These are phyloP conservation scores for Alternaria solani DNA, from an alignment of 2,329 filamentous ascomycete genomes.

Conservation along the genomic window DNA sequence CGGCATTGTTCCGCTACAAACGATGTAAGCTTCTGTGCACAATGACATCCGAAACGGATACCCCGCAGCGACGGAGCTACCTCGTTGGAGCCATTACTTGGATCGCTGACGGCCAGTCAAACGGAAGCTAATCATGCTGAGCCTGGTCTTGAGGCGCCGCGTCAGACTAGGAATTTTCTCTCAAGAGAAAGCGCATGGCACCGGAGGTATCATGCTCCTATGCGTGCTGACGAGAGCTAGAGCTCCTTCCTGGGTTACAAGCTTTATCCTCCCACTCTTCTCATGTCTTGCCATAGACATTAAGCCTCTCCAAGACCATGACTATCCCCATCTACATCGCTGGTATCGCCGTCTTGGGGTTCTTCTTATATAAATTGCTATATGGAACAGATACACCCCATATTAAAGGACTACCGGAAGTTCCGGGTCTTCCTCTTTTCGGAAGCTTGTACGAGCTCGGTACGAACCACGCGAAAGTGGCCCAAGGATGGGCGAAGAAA, in stretches of 20 bases:
- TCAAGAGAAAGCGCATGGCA: slow-evolving; percentile 1
- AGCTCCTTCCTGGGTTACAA: not conserved
- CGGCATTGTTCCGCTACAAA: slow-evolving; percentile 27
- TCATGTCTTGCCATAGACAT: not conserved
- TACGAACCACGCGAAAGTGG: slow-evolving; percentile 57
- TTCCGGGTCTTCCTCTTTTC: slow-evolving; percentile 58
- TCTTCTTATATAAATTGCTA: slow-evolving; percentile 52
- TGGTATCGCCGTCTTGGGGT: slow-evolving; percentile 52
- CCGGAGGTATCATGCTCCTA: slow-evolving; percentile 3
- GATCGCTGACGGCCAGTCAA: slow-evolving; percentile 13
- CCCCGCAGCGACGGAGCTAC: slow-evolving; percentile 10
- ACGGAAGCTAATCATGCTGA: slow-evolving; percentile 17
- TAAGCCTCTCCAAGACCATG: slow-evolving; percentile 32
- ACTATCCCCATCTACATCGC: slow-evolving; percentile 54
- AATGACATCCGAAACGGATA: slow-evolving; percentile 1
- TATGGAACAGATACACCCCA: slow-evolving; percentile 58
- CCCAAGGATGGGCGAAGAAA: slow-evolving; percentile 57
- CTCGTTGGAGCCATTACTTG: not conserved
- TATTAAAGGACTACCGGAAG: slow-evolving; percentile 58
- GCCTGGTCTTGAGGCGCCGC: slow-evolving; percentile 1
- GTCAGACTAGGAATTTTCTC: not conserved
- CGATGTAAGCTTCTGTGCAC: slow-evolving; percentile 2
- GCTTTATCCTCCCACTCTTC: not conserved
- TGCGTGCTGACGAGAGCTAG: slow-evolving; percentile 10
- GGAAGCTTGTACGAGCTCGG: slow-evolving; percentile 58